Evolutionary conservation across 257 asterid species (phyloP), one percentile per base, ranked within the genome.

Genomic region (Fraxinus cuspidata): DNA sequence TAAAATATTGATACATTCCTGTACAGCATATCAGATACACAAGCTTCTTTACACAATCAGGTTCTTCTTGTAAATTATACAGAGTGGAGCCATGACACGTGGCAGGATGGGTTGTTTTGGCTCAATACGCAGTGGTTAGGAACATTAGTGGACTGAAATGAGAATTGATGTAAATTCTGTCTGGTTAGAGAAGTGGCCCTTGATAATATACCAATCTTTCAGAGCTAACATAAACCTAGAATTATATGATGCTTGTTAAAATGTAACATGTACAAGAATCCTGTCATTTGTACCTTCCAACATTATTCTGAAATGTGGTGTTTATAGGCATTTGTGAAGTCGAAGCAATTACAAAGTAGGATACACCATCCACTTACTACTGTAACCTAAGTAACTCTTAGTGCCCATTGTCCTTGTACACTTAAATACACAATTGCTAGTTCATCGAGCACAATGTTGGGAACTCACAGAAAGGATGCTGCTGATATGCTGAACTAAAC

Each of bases 11-110:
- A 5, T 25, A 49, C 10, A 27, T 34, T 34, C 65, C 64, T 75
- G 60, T 32, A 63, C 70, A 23, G 63, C 32, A 78, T 78, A n/a
- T 23, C 64, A 47, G 58, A 56, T 2, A 56, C 65, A 56, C 27
- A 56, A 56, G 10, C 21, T 56, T 18, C 23, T 19, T n/a, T 56
- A 28, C 65, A 56, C 65, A 18, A 56, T n/a, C 65, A 1, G 19
- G 70, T 11, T 76, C 49, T 47, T 27, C 32, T 23, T 12, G 11
- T 70, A 18, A 28, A 28, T 34, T 23, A 31, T 40, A 11, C 3
- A 21, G 27, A 7, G 51, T 11, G 18, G 51, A 42, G 51, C 51
- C 51, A 42, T 42, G 51, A 42, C 47, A 10, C 2, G 51, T 11
- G 51, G 51, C 51, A 16, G 25, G 40, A 35, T 65, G 21, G 60